Conservation (phyloP, 352 stramenopile genomes). For the Globisporangium lucens region DNA sequence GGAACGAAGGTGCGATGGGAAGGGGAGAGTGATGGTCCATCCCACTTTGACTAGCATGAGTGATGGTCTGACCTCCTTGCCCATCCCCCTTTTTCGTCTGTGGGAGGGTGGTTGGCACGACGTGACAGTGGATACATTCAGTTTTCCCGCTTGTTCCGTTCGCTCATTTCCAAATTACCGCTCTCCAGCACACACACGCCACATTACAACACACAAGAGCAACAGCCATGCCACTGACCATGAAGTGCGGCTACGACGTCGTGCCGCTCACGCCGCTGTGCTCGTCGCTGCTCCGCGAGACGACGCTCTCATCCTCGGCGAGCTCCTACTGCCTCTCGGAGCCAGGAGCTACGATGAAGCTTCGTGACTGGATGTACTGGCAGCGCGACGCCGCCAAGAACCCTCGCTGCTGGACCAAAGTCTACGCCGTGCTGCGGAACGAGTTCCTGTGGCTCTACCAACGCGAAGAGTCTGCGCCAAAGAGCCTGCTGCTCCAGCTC, state of each 20-base stretch:
- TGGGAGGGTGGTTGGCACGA: neutral
- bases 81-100: slow-evolving; percentile 3
- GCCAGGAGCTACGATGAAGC: neutral
- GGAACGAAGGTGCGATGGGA: neutral
- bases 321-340: slow-evolving; percentile 1
- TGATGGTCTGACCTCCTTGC: neutral
- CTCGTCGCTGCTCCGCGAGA: neutral
- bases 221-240: neutral
- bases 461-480: slow-evolving; percentile 26
- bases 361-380: slow-evolving; percentile 63
- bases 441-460: slow-evolving; percentile 63
- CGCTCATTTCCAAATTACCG: slow-evolving; percentile 1
- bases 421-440: slow-evolving; percentile 50
- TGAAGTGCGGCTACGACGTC: neutral
- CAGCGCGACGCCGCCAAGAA: slow-evolving; percentile 40
- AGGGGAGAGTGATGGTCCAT: slow-evolving; percentile 2
- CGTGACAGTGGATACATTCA: neutral
- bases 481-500: slow-evolving; percentile 46
- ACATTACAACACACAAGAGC: neutral
- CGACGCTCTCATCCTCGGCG: slow-evolving; percentile 9
- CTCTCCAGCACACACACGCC: neutral
- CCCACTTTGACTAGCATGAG: slow-evolving; percentile 5
- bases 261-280: slow-evolving; percentile 1
- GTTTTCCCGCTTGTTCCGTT: neutral
- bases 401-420: slow-evolving; percentile 60